Evolutionary conservation across 1,284 basidiomycete species (phyloP).

Genomic region (Irpex sp.): DNA sequence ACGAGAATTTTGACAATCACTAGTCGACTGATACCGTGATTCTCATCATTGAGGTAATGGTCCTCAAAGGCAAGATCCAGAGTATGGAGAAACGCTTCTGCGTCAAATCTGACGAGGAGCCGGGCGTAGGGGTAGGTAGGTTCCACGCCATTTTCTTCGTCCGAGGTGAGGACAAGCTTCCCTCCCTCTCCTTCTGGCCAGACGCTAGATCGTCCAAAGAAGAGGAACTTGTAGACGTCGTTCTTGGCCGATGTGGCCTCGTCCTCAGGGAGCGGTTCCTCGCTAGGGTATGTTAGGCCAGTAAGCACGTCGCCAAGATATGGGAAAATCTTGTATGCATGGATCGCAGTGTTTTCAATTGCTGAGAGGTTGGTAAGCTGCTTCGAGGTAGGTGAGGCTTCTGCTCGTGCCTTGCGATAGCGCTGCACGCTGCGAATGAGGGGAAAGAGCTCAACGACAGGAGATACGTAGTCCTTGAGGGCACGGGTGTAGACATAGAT

Average conservation of each 20-base stretch:
- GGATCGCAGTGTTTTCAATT: constrained; percentile 60
- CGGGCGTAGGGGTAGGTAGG: constrained; percentile 89
- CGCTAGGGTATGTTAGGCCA: constrained; percentile 86
- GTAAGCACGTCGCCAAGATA: constrained; percentile 88
- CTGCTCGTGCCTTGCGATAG: constrained; percentile 38
- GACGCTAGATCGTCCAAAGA: constrained; percentile 75
- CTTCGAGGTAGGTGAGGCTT: constrained; percentile 27
- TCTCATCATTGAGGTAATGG: constrained; percentile 81
- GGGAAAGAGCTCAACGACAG: constrained; percentile 81
- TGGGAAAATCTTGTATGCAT: constrained; percentile 91
- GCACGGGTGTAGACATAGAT: constrained; percentile 93
- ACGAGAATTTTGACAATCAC: constrained; percentile 84
- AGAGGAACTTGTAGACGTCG: constrained; percentile 78
- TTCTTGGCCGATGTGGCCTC: constrained; percentile 67
- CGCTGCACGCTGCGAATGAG: constrained; percentile 72
- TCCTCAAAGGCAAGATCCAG: constrained; percentile 97
- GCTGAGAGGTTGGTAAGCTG: constrained; percentile 33
- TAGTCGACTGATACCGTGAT: constrained; percentile 69
- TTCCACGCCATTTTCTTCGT: constrained; percentile 67
- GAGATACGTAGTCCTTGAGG: constrained; percentile 85
- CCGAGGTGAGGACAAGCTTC: constrained; percentile 68
- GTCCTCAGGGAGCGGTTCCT: constrained; percentile 62
- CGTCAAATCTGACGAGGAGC: constrained; percentile 83
- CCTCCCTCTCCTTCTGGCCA: constrained; percentile 78
- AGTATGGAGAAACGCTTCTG: constrained; percentile 92